A percentile compares a stretch with the other conserved stretches of the same genome.
phyloP scores from a whole-genome alignment of 345 rosid genomes.

The Bruguiera sexangula region DNA sequence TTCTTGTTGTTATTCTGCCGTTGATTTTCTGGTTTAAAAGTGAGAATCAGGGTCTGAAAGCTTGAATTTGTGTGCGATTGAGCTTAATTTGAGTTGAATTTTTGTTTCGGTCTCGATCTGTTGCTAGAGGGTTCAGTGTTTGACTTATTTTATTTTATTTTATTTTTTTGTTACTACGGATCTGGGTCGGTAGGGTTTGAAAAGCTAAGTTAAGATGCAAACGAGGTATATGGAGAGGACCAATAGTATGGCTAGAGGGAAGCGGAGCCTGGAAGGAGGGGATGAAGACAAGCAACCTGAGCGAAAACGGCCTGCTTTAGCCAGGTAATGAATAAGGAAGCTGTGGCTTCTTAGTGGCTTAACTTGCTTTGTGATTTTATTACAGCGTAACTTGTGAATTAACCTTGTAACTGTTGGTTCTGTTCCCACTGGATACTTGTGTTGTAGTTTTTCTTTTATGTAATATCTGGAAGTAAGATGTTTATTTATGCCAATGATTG shows the following conservation, averaged over 20 bases:
- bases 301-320: slow-evolving; percentile 86
- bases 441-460: no score
- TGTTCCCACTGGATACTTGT: no score
- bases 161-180: slow-evolving; percentile 8
- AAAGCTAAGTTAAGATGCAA: slow-evolving; percentile 47
- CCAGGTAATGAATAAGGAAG: slow-evolving; percentile 48
- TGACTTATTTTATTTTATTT: not conserved
- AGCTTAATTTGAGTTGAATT: not conserved
- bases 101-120: not conserved
- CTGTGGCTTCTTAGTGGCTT: not conserved
- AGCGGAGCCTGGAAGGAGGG: slow-evolving; percentile 63
- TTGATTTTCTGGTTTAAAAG: not conserved
- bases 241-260: slow-evolving; percentile 68
- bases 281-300: slow-evolving; percentile 61
- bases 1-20: not conserved
- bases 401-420: no score
- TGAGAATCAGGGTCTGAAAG: not conserved
- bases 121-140: not conserved
- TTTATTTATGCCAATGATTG: no score
- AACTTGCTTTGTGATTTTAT: not conserved
- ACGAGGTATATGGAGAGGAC: slow-evolving; percentile 80
- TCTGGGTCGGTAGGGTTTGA: slow-evolving; percentile 24
- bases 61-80: not conserved
- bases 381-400: no score
- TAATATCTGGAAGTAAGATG: no score